Conservation (phyloP, 225 moss, liverwort and hornwort genomes). For the Polytrichum formosum region DNA sequence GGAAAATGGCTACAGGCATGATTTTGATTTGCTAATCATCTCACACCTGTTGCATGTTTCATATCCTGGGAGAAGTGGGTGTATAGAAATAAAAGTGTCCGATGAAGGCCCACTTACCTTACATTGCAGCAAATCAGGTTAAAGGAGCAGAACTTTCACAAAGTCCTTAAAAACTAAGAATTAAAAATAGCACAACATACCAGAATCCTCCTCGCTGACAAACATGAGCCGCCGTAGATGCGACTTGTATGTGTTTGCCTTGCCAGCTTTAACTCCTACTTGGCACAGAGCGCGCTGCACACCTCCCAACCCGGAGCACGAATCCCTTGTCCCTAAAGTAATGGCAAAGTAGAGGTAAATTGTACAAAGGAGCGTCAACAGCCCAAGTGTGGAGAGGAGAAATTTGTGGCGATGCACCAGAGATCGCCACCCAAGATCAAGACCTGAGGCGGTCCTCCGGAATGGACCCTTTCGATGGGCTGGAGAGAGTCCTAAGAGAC, state of each 20-base stretch:
- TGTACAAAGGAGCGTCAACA: slow-evolving; percentile 56
- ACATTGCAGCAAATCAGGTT: no score
- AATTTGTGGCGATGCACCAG: slow-evolving; percentile 61
- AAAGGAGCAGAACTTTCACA: no score
- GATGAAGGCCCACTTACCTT: no score
- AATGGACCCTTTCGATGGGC: slow-evolving; percentile 42
- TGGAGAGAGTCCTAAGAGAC: slow-evolving; percentile 32
- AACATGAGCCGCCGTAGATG: slow-evolving; percentile 47
- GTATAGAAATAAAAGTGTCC: no score
- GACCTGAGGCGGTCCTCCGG: slow-evolving; percentile 31
- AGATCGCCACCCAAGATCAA: slow-evolving; percentile 51
- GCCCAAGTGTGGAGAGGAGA: slow-evolving; percentile 48
- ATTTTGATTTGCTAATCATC: no score
- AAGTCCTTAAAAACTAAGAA: no score
- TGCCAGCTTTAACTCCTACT: slow-evolving; percentile 16
- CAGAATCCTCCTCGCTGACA: slow-evolving; percentile 28
- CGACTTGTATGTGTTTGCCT: slow-evolving; percentile 22
- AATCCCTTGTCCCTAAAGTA: slow-evolving; percentile 38
- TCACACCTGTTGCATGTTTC: no score
- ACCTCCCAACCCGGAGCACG: slow-evolving; percentile 59
- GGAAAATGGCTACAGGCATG: no score
- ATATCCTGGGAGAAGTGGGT: no score
- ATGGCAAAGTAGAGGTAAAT: slow-evolving; percentile 69
- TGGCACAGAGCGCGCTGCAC: slow-evolving; percentile 44
- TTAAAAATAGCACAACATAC: slow-evolving; percentile 3